Evolutionary conservation across 257 asterid species (phyloP).

Genomic region (Salvia miltiorrhiza): DNA sequence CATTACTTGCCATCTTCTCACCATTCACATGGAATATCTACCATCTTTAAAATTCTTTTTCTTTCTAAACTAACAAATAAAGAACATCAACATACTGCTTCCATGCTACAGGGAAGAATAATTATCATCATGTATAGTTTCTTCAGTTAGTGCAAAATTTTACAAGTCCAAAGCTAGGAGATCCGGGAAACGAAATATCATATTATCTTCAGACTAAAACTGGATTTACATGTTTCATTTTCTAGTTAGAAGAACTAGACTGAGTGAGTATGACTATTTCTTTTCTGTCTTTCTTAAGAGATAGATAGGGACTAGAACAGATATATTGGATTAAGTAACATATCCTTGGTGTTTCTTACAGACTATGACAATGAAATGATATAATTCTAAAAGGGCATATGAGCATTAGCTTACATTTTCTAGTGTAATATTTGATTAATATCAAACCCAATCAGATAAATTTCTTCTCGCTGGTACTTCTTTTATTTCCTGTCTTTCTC

Average conservation of each 20-base stretch:
- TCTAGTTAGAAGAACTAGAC: background rate
- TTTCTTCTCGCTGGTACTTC: background rate
- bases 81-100: background rate
- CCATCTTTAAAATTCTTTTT: background rate
- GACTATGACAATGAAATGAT: background rate
- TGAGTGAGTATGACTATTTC: background rate
- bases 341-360: background rate
- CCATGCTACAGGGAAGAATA: background rate
- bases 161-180: background rate
- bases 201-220: background rate
- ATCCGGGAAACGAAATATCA: background rate
- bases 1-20: slow-evolving; percentile 1
- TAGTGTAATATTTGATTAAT: background rate
- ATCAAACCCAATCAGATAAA: background rate
- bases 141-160: background rate
- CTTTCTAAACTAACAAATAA: background rate
- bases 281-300: background rate
- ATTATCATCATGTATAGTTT: background rate
- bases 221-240: background rate
- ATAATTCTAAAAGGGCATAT: background rate
- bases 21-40: too few species aligned
- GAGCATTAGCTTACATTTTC: background rate
- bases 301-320: background rate
- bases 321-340: too few species aligned
- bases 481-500: background rate